Evolutionary conservation across 371 early-diverging fungal species (phyloP).

Genomic region (Mortierella sp.): DNA sequence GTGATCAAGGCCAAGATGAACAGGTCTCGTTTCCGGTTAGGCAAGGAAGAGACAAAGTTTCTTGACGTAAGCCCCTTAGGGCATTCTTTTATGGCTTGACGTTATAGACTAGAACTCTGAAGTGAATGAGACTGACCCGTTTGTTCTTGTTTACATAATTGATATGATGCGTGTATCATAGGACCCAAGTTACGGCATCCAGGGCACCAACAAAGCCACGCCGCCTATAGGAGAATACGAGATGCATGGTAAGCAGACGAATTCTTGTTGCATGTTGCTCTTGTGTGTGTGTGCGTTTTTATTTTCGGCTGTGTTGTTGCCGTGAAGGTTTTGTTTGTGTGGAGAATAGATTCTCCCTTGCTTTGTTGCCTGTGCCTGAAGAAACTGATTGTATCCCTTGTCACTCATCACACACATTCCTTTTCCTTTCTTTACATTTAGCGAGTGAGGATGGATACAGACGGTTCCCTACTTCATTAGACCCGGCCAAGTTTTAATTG

Average conservation of each 20-base stretch:
- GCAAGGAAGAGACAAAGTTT: constrained; percentile 87
- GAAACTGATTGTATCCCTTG: neutral
- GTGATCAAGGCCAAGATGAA: constrained; percentile 87
- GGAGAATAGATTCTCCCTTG: neutral
- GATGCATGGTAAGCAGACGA: constrained; percentile 23
- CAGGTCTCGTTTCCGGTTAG: constrained; percentile 79
- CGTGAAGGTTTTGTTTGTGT: neutral
- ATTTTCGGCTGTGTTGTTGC: constrained; percentile 6
- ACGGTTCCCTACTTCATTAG: neutral
- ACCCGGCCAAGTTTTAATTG: constrained; percentile 6
- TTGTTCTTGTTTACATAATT: neutral
- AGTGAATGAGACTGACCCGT: neutral
- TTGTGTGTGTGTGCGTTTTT: too few species aligned
- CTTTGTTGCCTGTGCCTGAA: neutral
- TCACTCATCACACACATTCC: too few species aligned
- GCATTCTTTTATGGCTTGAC: neutral
- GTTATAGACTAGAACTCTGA: neutral
- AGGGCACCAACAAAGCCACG: constrained; percentile 35
- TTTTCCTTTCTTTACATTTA: neutral
- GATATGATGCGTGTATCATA: neutral
- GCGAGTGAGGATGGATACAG: neutral
- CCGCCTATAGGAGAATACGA: constrained; percentile 45
- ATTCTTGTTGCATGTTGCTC: neutral
- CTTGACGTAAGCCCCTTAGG: constrained; percentile 65
- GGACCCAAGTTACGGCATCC: constrained; percentile 55